These are phyloP conservation scores for Pseudocercospora ulei DNA, from an alignment of 2,329 filamentous ascomycete species.

Conservation along the genomic window DNA sequence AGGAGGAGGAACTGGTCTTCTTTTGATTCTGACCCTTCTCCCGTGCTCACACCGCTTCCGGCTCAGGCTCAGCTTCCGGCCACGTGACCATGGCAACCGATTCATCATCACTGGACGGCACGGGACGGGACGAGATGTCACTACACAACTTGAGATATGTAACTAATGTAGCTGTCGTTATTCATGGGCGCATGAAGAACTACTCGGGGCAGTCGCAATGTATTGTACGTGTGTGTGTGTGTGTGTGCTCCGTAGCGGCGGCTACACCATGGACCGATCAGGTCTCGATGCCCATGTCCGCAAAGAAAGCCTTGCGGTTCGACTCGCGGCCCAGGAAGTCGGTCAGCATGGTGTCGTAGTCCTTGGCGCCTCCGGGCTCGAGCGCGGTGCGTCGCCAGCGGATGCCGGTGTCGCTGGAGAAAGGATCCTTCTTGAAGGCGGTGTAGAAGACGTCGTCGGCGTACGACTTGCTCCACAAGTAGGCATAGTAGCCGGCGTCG, in stretches of 20 bases:
- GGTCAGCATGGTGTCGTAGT: constrained; percentile 5
- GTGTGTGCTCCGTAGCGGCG: no score
- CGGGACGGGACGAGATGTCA: no score
- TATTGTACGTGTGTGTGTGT: no score
- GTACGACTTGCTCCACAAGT: constrained; percentile 10
- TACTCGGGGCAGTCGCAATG: no score
- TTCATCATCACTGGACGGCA: no score
- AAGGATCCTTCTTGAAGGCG: constrained; percentile 6
- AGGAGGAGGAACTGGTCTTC: constrained; percentile 61
- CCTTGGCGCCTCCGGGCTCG: constrained; percentile 9
- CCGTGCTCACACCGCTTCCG: no score
- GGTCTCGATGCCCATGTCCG: constrained; percentile 2
- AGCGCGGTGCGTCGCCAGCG: constrained; percentile 7
- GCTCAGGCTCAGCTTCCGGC: no score
- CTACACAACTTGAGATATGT: no score
- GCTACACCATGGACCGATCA: no score
- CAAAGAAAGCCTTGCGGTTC: constrained; percentile 9
- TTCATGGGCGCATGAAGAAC: no score
- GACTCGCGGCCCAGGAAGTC: constrained; percentile 10
- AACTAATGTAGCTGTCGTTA: no score
- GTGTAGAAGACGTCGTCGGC: constrained; percentile 10
- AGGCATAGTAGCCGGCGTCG: constrained; percentile 11
- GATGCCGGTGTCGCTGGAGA: constrained; percentile 4
- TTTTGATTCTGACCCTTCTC: constrained; percentile 54
- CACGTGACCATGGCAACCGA: no score